Evolutionary conservation across 1,139 yeast species (phyloP), one percentile per base, ranked within the genome.

Genomic region (Scheffersomyces quercinus): DNA sequence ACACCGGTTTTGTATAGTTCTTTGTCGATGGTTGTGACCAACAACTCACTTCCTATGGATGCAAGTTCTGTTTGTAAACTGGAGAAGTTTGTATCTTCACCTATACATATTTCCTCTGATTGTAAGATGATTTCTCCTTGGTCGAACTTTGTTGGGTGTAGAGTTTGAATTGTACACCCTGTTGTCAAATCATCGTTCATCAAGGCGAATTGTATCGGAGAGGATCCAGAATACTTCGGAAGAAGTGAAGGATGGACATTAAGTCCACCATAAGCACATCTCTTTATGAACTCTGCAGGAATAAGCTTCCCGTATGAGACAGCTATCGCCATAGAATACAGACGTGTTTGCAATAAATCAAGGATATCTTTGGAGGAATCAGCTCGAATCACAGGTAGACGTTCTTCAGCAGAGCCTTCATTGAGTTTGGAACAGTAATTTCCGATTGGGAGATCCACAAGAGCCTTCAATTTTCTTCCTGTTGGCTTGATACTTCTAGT

Each of bases 181-280:
- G 98, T 85, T 28, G 45, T 51, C 1, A 51, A 36, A 51, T 86
- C 93, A 41, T 74, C 74, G 50, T 86, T 81, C 55, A 90, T 64
- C 20, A 95, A 63, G 0, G 97, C 84, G 49, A 82, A 77, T 51
- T 93, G 98, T 5, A 95, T 67, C 0, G 99, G 99, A 2, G 97
- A 85, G 0, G 98, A 83, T 0, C 99, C 99, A 1, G 91, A 78
- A 56, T 88, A 83, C 40, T 67, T 69, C 0, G 99, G 99, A 10
- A 93, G 72, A 13, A 91, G 63, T 0, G 97, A 89, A 0, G 99
- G 99, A 60, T 93, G 99, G 0, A 93, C 91, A 58, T 93, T 93
- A 20, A 93, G 58, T 0, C 97, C 95, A 0, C 93, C 91, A 56
- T 65, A 81, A 8, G 65, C 62, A 35, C 85, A 66, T 0, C 59